A percentile compares a stretch with the other conserved stretches of the same genome.
Conservation (phyloP, 148 eudicot genomes). For the Dysphania ambrosioides region DNA sequence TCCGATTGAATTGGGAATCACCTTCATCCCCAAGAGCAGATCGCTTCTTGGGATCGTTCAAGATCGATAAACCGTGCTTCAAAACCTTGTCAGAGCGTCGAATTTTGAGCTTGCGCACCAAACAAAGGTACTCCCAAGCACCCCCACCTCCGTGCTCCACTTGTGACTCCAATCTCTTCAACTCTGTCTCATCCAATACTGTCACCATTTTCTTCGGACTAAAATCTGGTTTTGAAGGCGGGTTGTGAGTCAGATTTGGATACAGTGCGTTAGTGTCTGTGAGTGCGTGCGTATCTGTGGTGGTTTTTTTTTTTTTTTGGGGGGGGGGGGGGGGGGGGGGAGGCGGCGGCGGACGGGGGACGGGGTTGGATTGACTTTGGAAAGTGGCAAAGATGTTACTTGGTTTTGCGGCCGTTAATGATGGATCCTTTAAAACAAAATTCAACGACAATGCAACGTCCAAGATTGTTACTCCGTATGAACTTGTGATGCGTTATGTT, state of each 20-base stretch:
- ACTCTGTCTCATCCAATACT: conserved; percentile 57
- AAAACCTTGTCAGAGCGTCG: conserved; percentile 76
- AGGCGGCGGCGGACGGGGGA: no score
- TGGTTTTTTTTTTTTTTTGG: no score
- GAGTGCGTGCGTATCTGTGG: no score
- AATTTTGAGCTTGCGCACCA: conserved; percentile 79
- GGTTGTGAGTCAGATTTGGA: conserved; percentile 11
- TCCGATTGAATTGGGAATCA: conserved; percentile 19
- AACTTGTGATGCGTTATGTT: no score
- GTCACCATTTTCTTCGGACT: conserved; percentile 53
- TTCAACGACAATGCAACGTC: no score
- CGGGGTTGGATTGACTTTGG: no score
- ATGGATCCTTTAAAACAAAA: no score
- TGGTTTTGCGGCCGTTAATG: no score
- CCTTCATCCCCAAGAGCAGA: conserved; percentile 80
- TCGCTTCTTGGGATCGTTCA: conserved; percentile 71
- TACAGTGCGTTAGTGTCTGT: no score
- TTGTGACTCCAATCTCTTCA: conserved; percentile 67
- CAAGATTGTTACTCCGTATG: no score
- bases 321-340: no score
- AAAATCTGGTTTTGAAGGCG: not conserved
- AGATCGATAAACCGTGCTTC: conserved; percentile 62
- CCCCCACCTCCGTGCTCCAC: conserved; percentile 92
- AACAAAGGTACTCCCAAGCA: conserved; percentile 76
- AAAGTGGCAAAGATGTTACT: no score